Base-by-base conservation (phyloP, 225 moss, liverwort and hornwort genomes). In the Physcomitrium patens region DNA sequence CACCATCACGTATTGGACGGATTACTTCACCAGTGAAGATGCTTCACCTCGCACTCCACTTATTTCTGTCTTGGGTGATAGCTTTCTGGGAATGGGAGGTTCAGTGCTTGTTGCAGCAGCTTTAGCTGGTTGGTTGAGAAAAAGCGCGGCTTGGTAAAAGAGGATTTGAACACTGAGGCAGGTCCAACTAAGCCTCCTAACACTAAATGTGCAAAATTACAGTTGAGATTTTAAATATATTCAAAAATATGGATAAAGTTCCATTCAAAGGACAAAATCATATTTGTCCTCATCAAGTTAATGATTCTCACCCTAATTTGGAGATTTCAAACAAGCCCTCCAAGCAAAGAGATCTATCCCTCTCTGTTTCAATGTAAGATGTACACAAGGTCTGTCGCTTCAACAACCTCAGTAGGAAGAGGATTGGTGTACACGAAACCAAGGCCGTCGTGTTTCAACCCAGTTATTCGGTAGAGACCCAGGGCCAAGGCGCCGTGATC, bases 361-460 rank as follows among this genome's bases (percentile, higher is more conserved):
- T 37, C 0, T 4, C 2, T 37, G 31, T 37, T 37, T 37, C 73
- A 96, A 68, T 83, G 84, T 52, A 96, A 73, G 73, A 97, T 77
- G 65, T 90, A 97, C 9, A 94, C 84, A 60, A 93, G 91, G 77
- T 97, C 96, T 20, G 86, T 84, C 9, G 50, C 72, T 68, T 89
- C 86, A 17, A 97, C 74, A 22, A 60, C 72, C 17, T 92, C 92
- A 51, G 91, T 80, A 60, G 88, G 79, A 13, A 80, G 28, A 24
- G 94, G 96, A 51, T 94, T 97, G 17, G 96, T 97, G 78, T 86
- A 97, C 37, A 97, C 94, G 17, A 84, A 97, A 11, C 92, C 83
- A 43, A 89, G 79, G 10, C 87, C 88, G n/a, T 91, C 82, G 61
- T 80, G 84, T 13, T 76, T 84, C 17, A 69, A 61, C 42, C 73